Base-by-base conservation (phyloP, 1,139 yeast genomes). In the Yamadazyma blattariae region DNA sequence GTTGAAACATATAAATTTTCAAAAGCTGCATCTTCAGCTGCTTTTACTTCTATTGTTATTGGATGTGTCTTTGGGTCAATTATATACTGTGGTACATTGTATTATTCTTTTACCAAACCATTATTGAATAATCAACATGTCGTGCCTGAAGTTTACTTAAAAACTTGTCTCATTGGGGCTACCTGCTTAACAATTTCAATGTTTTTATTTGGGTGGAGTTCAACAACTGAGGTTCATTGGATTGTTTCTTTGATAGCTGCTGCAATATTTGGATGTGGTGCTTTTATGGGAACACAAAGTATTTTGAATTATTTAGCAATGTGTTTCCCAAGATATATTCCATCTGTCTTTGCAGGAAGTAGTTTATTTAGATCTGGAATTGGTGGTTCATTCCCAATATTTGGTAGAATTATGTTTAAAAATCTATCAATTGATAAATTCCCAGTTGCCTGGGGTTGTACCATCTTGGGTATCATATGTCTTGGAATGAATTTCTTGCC, bases 381-480 rank as follows among this genome's bases (percentile, higher is more conserved):
- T 44, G 65, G 63, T 17, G 60, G 62, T 14, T 50, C 51, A n/a
- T 59, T 60, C 47, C 67, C 67, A 11, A 44, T 61, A 15, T 57
- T 59, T 37, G 64, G 59, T 10, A 41, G 44, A 15, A 75, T 74
- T 38, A 61, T 84, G 66, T 80, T 73, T 53, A 51, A 59, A 32
- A 46, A 64, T 48, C 42, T 61, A 27, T 56, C 57, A 16, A 57
- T 59, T 9, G 48, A 57, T 2, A 55, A 56, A 17, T 58, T 51
- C 41, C 68, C 67, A 2, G 63, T 79, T 42, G 89, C 85, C 0
- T 82, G 89, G 88, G 90, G 87, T 4, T 62, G 77, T 2, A 65
- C 74, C 21, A 41, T 81, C 2, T 54, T 82, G 32, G 87, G 76
- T 0, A 73, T 79, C 48, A 51, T 81, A 24, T 67, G 81, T 1